Base-by-base conservation (phyloP, 345 rosid species). In the Pugionium dolabratum region DNA sequence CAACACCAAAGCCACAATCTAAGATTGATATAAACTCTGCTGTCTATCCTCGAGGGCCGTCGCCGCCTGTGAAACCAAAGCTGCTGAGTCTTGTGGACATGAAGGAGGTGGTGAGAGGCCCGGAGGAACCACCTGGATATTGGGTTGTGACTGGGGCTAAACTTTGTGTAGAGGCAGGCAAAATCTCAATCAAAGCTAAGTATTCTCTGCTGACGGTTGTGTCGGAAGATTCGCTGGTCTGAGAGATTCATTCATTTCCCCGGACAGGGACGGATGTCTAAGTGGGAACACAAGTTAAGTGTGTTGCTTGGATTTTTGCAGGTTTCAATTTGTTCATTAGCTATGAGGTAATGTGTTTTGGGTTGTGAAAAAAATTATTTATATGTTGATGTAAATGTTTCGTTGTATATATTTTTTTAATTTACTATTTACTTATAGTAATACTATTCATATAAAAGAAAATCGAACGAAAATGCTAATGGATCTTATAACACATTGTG, bases 71-170 rank as follows among this genome's bases (percentile, higher is more conserved):
- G 76, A 83, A 80, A 11, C 91, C 95, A 1, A 90, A 81, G 68
- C 76, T 90, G 81, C 73, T 83, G 3, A 85, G 60, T 77, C 88
- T 90, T 31, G 99, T 94, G n/a, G 88, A 94, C 62, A 88, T 86
- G 7, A 90, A 84, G 77, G 97, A 88, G 76, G 90, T 78, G 83
- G 77, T 85, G 59, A 79, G 99, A 74, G 97, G 99, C 39, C 97
- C 97, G 0, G 95, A 94, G 76, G 86, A 84, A 53, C 64, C 74
- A 1, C 99, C 97, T 25, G 99, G 99, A 45, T 94, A 88, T 73
- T 94, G 97, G 99, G 97, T 94, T 64, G 84, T 94, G 36, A 88
- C 95, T 1, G 99, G 99, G 53, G 96, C 99, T 41, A 88, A 84
- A 83, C 91, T 94, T 18, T 81, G 84, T 48, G 69, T 88, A 37